Base-by-base conservation (phyloP, 345 rosid species). In the Hibiscus trionum region DNA sequence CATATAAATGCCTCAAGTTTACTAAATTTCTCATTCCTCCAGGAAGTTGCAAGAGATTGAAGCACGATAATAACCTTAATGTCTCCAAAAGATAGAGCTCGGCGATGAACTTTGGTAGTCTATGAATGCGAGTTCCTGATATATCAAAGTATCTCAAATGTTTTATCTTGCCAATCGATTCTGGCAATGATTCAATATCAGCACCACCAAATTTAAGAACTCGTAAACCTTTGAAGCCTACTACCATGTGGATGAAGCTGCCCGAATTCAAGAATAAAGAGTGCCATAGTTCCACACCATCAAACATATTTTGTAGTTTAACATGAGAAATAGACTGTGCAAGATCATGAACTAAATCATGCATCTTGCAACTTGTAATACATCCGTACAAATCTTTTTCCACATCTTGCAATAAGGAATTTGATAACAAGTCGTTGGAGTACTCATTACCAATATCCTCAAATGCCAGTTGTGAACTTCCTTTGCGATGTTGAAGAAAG, bases 281-380 rank as follows among this genome's bases (percentile, higher is more conserved):
- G 4, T 6, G 9, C 21, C 29, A 24, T 56, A 67, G 2, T 12
- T 29, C 12, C 64, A 29, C 19, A 21, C 12, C 65, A 29, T 26
- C 65, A 61, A 6, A 15, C 37, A 15, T 11, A 31, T 61, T 60
- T 24, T 70, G 14, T 47, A 2, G 35, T 27, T 14, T 10, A 16
- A 16, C 7, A 33, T 7, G 24, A 16, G 46, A 33, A n/a, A 71
- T 12, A 15, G 24, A 70, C 8, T 2, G 4, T 0, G 71, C 75
- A 29, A 76, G 71, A 71, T 76, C 79, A 55, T 71, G 79, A 12
- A 76, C 56, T 42, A 76, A 55, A 64, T 76, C 79, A 64, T 71
- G 79, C 71, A 76, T 63, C 62, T 76, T 71, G 71, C 70, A 55
- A 1, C 9, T 12, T 8, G 39, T 42, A 55, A 76, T 42, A 7